phyloP scores from a whole-genome alignment of 169 alveolate species.

The Plasmodium vinckei region DNA sequence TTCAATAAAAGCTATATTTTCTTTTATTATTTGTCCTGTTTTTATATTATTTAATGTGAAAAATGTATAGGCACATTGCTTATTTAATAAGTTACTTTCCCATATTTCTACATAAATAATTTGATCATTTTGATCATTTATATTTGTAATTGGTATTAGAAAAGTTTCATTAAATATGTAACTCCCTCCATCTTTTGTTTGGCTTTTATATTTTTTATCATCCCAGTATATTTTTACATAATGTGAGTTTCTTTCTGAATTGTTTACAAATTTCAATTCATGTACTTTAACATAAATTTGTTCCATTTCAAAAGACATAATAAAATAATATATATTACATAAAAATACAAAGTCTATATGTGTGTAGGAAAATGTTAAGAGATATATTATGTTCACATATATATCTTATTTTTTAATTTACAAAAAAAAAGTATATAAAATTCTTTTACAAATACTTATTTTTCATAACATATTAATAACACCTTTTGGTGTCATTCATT shows the following conservation, averaged over 20 bases:
- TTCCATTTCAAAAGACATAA: conserved; percentile 23
- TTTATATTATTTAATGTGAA: conserved; percentile 21
- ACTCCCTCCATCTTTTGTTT: background rate
- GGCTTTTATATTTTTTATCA: conserved; percentile 47
- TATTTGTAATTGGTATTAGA: conserved; percentile 21
- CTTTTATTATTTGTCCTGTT: conserved; percentile 35
- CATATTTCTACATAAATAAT: conserved; percentile 41
- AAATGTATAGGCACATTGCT: conserved; percentile 50
- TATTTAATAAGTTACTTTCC: conserved; percentile 20
- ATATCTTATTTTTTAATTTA: no score
- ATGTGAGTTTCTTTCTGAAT: background rate
- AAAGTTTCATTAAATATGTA: conserved; percentile 27
- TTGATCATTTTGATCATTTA: conserved; percentile 4
- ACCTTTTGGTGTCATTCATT: no score
- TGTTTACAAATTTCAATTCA: conserved; percentile 19
- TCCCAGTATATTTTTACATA: conserved; percentile 62
- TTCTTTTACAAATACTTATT: no score
- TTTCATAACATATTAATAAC: no score
- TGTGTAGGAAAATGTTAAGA: no score
- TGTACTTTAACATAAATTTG: conserved; percentile 31
- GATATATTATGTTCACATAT: no score
- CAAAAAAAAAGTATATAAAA: no score
- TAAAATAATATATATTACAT: background rate
- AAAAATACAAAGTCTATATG: background rate
- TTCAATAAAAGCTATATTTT: conserved; percentile 35